These are phyloP conservation scores for Spathaspora passalidarum DNA, from an alignment of 805 yeast species.

Conservation along the genomic window DNA sequence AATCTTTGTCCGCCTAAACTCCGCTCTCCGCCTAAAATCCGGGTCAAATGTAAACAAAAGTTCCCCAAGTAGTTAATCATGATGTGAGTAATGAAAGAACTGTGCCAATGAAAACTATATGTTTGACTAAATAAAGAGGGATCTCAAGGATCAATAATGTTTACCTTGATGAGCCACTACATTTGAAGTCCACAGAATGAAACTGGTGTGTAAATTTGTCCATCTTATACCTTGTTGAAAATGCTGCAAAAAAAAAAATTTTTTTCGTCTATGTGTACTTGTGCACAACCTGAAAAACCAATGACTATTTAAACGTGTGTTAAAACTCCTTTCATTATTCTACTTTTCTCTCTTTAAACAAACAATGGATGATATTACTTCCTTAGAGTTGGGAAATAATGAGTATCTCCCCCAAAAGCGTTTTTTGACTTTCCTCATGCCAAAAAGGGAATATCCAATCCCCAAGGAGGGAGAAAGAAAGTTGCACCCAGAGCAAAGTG, in stretches of 20 bases:
- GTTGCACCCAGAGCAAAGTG: constrained; percentile 35
- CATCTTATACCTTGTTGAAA: no score
- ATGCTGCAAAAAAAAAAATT: background rate
- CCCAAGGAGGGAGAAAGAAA: constrained; percentile 49
- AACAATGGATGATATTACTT: constrained; percentile 7
- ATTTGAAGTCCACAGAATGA: no score
- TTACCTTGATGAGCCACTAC: no score
- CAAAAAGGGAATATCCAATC: constrained; percentile 44
- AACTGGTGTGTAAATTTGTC: background rate
- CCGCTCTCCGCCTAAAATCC: background rate
- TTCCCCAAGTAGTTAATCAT: background rate
- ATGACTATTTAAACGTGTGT: background rate
- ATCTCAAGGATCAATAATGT: no score
- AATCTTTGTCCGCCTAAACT: background rate
- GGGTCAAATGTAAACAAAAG: no score
- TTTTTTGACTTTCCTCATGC: constrained; percentile 44
- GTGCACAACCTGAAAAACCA: background rate
- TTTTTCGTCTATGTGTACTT: background rate
- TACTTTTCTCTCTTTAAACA: background rate
- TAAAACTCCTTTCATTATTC: no score
- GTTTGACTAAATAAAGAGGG: background rate
- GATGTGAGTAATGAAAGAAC: no score
- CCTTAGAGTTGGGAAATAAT: constrained; percentile 6
- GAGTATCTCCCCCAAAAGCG: constrained; percentile 37
- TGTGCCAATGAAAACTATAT: background rate